phyloP scores from a whole-genome alignment of 495 filamentous ascomycete species.

The Durotheca rogersii region DNA sequence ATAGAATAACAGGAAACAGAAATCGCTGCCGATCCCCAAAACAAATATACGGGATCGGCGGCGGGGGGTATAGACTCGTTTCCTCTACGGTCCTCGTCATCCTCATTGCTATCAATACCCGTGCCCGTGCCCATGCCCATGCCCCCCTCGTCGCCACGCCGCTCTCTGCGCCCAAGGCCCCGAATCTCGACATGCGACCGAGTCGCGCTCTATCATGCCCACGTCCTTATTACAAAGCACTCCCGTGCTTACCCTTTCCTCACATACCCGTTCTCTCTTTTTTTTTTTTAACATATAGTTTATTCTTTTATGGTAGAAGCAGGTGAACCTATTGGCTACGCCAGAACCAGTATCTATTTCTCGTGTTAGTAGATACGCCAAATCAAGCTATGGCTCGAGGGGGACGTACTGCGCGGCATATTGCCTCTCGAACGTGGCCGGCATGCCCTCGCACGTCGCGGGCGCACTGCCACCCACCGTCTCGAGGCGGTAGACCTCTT shows the following conservation, averaged over 20 bases:
- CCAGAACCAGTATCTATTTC: conserved; percentile 33
- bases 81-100: too few relatives aligned
- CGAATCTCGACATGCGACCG: conserved; percentile 2
- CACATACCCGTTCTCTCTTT: conserved; percentile 14
- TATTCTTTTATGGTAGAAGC: conserved; percentile 12
- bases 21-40: too few relatives aligned
- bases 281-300: too few relatives aligned
- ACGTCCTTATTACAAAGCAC: conserved; percentile 13
- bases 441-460: conserved; percentile 67
- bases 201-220: conserved; percentile 6
- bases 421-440: conserved; percentile 63
- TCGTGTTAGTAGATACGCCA: conserved; percentile 6
- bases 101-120: too few relatives aligned
- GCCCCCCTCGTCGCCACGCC: too few relatives aligned
- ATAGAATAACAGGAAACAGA: too few relatives aligned
- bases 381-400: background rate
- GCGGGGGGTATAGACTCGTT: too few relatives aligned
- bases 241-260: background rate
- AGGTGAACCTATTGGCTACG: too few relatives aligned
- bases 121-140: too few relatives aligned
- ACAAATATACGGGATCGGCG: too few relatives aligned
- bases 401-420: conserved; percentile 78
- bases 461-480: conserved; percentile 83
- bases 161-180: too few relatives aligned
- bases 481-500: conserved; percentile 80